A percentile compares a stretch with the other conserved stretches of the same genome.
phyloP scores from a whole-genome alignment of 768 basidiomycete species.

The Leccinum incarnatum region DNA sequence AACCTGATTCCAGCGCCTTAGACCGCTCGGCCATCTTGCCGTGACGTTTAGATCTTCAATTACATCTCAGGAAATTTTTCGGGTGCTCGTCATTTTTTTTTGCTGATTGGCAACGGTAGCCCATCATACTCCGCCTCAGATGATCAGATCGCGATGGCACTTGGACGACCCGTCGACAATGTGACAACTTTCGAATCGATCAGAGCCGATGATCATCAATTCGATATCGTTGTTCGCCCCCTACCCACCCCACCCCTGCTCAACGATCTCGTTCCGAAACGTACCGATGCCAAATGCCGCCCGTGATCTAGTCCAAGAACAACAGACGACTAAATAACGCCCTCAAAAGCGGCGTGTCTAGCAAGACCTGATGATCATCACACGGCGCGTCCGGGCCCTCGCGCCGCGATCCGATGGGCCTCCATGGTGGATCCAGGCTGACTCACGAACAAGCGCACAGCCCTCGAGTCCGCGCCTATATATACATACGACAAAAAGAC shows the following conservation, averaged over 20 bases:
- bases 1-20: slow-evolving; percentile 57
- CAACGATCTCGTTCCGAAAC: not conserved
- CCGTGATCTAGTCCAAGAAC: not conserved
- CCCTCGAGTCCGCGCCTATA: not conserved
- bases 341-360: too few relatives aligned
- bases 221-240: not conserved
- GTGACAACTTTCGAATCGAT: not conserved
- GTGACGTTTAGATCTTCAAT: not conserved
- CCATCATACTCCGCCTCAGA: not conserved
- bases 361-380: not conserved
- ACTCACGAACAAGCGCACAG: not conserved
- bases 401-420: not conserved
- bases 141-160: not conserved
- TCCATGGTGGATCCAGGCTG: not conserved
- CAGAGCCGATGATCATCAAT: not conserved
- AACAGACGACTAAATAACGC: not conserved
- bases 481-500: not conserved
- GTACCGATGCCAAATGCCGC: not conserved
- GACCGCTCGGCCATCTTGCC: slow-evolving; percentile 57
- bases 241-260: too few relatives aligned
- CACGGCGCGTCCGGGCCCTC: not conserved
- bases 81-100: too few relatives aligned
- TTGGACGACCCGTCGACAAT: not conserved
- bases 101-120: too few relatives aligned
- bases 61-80: not conserved